Percentiles rank a stretch among this genome's conserved stretches.
Conservation (phyloP, 805 yeast genomes). For the Starmerella gropengiesseri region DNA sequence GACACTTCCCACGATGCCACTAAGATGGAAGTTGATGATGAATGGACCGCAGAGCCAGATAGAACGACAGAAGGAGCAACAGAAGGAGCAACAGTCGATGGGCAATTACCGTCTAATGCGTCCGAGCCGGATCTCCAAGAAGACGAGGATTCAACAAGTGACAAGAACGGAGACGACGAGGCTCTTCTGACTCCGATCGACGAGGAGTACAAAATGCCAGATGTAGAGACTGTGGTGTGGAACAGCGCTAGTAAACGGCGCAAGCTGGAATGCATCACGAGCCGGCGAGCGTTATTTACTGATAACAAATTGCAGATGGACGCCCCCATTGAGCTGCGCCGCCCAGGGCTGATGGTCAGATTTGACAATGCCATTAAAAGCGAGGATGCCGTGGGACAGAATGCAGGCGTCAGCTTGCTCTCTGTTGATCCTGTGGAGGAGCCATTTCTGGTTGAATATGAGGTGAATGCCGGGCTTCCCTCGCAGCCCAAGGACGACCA, state of each 20-base stretch:
- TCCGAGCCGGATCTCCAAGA: neutral
- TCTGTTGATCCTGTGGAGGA: constrained; percentile 27
- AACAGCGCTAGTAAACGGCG: constrained; percentile 60
- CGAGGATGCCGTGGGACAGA: constrained; percentile 22
- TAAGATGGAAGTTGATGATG: too few relatives aligned
- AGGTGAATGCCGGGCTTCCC: constrained; percentile 71
- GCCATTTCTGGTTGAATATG: constrained; percentile 56
- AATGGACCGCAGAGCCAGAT: too few relatives aligned
- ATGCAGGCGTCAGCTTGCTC: constrained; percentile 6
- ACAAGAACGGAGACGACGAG: neutral
- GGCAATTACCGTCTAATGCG: too few relatives aligned
- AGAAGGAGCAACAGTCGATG: too few relatives aligned
- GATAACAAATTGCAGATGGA: constrained; percentile 49
- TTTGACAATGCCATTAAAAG: constrained; percentile 30
- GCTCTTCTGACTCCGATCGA: neutral
- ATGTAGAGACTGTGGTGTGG: constrained; percentile 46
- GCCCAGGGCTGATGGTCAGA: constrained; percentile 56
- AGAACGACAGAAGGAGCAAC: too few relatives aligned
- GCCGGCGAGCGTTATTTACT: constrained; percentile 56
- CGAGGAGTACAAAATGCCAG: constrained; percentile 19
- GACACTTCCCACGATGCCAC: too few relatives aligned
- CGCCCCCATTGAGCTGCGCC: constrained; percentile 59
- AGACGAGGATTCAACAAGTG: neutral
- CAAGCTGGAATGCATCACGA: constrained; percentile 61
- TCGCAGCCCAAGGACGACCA: constrained; percentile 33